These are phyloP conservation scores for Cercospora janseana DNA, from an alignment of 2,329 filamentous ascomycete species.

Conservation along the genomic window DNA sequence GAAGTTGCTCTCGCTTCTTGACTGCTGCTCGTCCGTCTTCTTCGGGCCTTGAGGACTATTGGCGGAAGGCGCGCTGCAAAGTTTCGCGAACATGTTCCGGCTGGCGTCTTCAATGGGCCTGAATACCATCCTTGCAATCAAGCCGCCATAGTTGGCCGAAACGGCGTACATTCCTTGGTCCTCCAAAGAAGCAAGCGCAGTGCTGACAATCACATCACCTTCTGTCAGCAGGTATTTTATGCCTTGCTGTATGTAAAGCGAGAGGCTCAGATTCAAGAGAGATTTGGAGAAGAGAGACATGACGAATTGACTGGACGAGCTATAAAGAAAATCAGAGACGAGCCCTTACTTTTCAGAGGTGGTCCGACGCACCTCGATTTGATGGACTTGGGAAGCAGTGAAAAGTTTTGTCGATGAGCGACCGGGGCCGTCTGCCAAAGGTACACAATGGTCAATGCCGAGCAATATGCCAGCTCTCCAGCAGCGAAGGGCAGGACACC, in stretches of 20 bases:
- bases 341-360: conserved; percentile 27
- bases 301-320: conserved; percentile 46
- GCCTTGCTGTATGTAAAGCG: conserved; percentile 80
- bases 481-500: conserved; percentile 86
- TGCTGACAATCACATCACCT: conserved; percentile 86
- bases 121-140: conserved; percentile 84
- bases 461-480: conserved; percentile 77
- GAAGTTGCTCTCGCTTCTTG: conserved; percentile 24
- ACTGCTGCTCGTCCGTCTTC: not conserved
- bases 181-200: conserved; percentile 69
- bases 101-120: conserved; percentile 95
- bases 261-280: conserved; percentile 71
- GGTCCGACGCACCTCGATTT: conserved; percentile 41
- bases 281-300: conserved; percentile 64
- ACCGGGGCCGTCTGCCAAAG: conserved; percentile 58
- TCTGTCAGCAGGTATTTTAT: conserved; percentile 94
- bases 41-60: conserved; percentile 39
- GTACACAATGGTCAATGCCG: conserved; percentile 69
- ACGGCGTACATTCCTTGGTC: conserved; percentile 91
- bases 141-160: conserved; percentile 86
- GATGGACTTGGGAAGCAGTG: conserved; percentile 57
- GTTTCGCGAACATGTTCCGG: conserved; percentile 80
- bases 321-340: conserved; percentile 28
- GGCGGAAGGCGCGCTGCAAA: conserved; percentile 56
- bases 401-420: conserved; percentile 62